phyloP scores from a whole-genome alignment of 257 asterid genomes.

The Solanum chiquidenum region DNA sequence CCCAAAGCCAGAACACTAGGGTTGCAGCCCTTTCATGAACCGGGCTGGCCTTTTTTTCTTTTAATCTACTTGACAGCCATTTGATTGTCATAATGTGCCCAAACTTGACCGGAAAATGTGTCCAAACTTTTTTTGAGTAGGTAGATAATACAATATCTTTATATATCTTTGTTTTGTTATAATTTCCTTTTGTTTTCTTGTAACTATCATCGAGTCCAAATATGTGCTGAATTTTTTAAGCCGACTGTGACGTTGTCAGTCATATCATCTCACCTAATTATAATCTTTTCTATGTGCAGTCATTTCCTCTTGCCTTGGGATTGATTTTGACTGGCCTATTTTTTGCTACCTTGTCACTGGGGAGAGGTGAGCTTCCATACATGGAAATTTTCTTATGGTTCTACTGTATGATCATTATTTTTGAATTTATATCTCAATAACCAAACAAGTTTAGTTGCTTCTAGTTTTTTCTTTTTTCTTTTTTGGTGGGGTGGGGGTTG shows the following conservation, averaged over 20 bases:
- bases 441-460: background rate
- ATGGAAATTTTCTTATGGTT: background rate
- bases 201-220: background rate
- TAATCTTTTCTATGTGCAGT: conserved; percentile 38
- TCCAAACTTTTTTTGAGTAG: background rate
- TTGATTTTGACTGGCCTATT: conserved; percentile 55
- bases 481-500: background rate
- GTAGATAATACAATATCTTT: background rate
- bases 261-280: background rate
- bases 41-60: background rate
- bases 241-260: background rate
- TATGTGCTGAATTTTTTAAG: background rate
- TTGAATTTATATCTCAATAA: background rate
- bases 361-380: conserved; percentile 51
- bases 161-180: background rate
- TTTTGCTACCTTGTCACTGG: conserved; percentile 46
- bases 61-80: background rate
- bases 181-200: background rate
- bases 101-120: background rate
- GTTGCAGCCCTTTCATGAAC: background rate
- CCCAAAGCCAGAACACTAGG: background rate
- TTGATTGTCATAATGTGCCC: background rate
- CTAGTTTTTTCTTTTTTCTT: background rate
- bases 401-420: background rate
- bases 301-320: conserved; percentile 63